These are phyloP conservation scores for Aspergillus fumigatus DNA, from an alignment of 2,329 filamentous ascomycete genomes.

Conservation along the genomic window DNA sequence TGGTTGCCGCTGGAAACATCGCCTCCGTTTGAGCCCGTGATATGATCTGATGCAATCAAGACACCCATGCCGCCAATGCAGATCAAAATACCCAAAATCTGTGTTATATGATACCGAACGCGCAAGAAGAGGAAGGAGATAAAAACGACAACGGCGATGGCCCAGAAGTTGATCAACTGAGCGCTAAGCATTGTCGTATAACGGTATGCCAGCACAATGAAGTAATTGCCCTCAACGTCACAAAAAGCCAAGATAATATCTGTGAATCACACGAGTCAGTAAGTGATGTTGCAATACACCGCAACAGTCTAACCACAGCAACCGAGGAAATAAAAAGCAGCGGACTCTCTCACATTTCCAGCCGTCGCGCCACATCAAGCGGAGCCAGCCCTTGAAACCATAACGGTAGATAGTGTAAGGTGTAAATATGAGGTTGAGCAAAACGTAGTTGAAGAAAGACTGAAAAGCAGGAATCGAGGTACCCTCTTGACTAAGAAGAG, in stretches of 20 bases:
- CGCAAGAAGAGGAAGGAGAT: slow-evolving; percentile 76
- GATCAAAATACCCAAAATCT: slow-evolving; percentile 81
- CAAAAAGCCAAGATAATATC: slow-evolving; percentile 85
- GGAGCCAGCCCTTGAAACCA: slow-evolving; percentile 66
- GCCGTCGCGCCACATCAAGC: slow-evolving; percentile 63
- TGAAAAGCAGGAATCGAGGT: slow-evolving; percentile 93
- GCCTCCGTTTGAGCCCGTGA: slow-evolving; percentile 68
- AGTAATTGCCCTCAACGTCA: slow-evolving; percentile 97
- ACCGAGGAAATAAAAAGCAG: neutral
- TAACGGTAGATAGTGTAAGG: slow-evolving; percentile 73
- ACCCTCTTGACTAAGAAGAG: slow-evolving; percentile 61
- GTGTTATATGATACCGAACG: slow-evolving; percentile 84
- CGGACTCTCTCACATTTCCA: slow-evolving; percentile 64
- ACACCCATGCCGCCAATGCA: slow-evolving; percentile 89
- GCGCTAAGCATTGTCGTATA: slow-evolving; percentile 89
- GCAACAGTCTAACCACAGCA: neutral
- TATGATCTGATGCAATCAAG: slow-evolving; percentile 80
- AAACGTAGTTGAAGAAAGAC: slow-evolving; percentile 87
- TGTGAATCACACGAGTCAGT: slow-evolving; percentile 13
- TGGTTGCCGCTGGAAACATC: slow-evolving; percentile 55
- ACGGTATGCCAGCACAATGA: slow-evolving; percentile 88
- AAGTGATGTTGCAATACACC: neutral
- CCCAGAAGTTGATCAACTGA: slow-evolving; percentile 98
- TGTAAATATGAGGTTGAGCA: slow-evolving; percentile 79
- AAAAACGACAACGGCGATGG: slow-evolving; percentile 85